Conservation (phyloP, 73 alveolate genomes). For the Stentor roeselii region DNA sequence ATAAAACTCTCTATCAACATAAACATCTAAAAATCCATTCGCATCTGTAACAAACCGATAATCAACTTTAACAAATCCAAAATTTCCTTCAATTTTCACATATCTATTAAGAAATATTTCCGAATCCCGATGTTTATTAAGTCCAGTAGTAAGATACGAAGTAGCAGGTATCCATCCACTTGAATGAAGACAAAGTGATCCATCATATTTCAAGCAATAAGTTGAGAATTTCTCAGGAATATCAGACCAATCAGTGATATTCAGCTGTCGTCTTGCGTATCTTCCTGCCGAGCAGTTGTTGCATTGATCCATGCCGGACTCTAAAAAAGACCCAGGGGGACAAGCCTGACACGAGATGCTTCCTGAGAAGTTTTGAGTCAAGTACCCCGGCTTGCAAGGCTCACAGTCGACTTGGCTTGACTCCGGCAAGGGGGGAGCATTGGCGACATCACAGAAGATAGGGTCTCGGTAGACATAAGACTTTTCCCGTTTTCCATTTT, state of each 20-base stretch:
- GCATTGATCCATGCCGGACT: not conserved
- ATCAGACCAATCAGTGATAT: not conserved
- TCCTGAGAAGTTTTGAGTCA: not conserved
- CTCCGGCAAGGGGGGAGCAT: not conserved
- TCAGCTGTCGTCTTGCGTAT: not conserved
- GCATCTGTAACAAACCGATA: not conserved
- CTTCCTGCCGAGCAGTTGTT: not conserved
- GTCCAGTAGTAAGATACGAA: not conserved
- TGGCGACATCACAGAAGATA: not conserved
- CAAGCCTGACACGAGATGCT: not conserved
- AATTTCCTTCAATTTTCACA: not conserved
- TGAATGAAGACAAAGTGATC: not conserved
- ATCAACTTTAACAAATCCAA: not conserved
- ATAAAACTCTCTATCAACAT: not conserved
- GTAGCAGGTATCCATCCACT: not conserved
- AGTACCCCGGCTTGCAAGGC: not conserved
- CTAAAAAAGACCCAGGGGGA: not conserved
- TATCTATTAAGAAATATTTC: not conserved
- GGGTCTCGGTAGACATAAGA: not conserved
- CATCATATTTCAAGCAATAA: not conserved
- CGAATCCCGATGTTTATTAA: not conserved
- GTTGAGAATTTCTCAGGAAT: slow-evolving; percentile 5
- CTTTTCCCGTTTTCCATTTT: not conserved
- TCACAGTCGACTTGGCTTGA: not conserved
- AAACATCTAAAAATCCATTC: not conserved